Percentiles rank a stretch among this genome's conserved stretches.
These are phyloP conservation scores for Apostasia ramifera DNA, from an alignment of 106 monocot genomes.

Conservation along the genomic window DNA sequence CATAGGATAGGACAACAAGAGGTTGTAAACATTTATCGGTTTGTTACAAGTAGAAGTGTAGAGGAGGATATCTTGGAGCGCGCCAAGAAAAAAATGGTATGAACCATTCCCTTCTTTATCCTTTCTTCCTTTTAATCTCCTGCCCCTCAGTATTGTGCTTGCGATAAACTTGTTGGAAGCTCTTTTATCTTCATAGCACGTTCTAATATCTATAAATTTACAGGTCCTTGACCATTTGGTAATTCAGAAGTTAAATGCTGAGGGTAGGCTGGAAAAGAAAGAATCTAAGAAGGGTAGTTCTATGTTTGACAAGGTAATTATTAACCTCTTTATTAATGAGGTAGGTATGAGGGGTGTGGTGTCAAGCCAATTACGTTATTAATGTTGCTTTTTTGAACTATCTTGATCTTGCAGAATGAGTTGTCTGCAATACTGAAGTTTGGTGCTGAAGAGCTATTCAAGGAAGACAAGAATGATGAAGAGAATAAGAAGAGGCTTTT, in stretches of 20 bases:
- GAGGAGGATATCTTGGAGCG: constrained; percentile 99
- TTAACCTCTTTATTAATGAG: not conserved
- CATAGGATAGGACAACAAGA: constrained; percentile 99
- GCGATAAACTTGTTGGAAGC: not conserved
- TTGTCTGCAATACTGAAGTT: constrained; percentile 96
- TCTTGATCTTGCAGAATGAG: constrained; percentile 65
- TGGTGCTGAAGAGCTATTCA: constrained; percentile 97
- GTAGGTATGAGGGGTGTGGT: not conserved
- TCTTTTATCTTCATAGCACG: not conserved
- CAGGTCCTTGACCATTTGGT: constrained; percentile 99
- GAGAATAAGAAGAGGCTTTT: constrained; percentile 82
- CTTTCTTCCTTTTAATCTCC: not conserved
- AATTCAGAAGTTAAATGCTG: constrained; percentile 99
- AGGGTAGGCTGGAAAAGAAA: constrained; percentile 97
- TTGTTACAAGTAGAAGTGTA: constrained; percentile 97
- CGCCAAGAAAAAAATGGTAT: constrained; percentile 99
- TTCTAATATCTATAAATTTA: not conserved
- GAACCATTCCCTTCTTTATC: not conserved
- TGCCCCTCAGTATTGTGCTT: not conserved
- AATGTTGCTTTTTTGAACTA: not conserved
- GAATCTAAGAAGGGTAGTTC: constrained; percentile 89
- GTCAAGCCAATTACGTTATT: not conserved
- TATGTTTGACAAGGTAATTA: constrained; percentile 91
- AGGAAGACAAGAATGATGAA: constrained; percentile 97
- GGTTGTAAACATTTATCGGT: constrained; percentile 95